Conservation (phyloP, 495 filamentous ascomycete species). For the Neurospora discreta region DNA sequence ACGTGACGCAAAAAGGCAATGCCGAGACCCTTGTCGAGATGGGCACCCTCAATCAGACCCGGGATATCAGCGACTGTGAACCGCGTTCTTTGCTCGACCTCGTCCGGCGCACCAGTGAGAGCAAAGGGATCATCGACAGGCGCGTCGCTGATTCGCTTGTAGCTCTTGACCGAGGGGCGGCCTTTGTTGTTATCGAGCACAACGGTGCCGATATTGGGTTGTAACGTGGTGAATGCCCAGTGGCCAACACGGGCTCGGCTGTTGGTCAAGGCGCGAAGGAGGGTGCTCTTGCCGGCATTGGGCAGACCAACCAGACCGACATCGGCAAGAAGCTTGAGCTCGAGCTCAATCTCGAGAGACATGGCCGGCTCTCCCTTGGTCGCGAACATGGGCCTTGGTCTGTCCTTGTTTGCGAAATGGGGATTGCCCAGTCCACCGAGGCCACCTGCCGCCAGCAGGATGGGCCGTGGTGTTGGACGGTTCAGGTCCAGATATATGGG, state of each 20-base stretch:
- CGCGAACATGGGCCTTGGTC: conserved; percentile 69
- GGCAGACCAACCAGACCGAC: conserved; percentile 89
- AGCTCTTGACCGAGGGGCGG: conserved; percentile 32
- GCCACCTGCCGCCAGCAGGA: conserved; percentile 83
- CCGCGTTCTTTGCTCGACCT: conserved; percentile 46
- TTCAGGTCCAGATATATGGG: conserved; percentile 78
- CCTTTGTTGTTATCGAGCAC: conserved; percentile 76
- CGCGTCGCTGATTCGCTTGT: conserved; percentile 5
- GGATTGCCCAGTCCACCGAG: conserved; percentile 88
- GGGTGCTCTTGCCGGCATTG: conserved; percentile 91
- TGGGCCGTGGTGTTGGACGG: conserved; percentile 64
- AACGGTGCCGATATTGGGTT: conserved; percentile 90
- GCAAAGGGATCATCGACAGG: conserved; percentile 28
- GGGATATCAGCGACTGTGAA: conserved; percentile 97
- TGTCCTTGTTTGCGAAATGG: conserved; percentile 66
- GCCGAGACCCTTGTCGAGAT: conserved; percentile 84
- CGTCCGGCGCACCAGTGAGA: conserved; percentile 14
- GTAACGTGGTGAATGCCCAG: conserved; percentile 94
- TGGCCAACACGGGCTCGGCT: conserved; percentile 80
- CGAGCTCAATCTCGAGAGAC: conserved; percentile 70
- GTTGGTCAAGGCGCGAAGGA: conserved; percentile 75
- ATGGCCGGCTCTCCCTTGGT: conserved; percentile 74
- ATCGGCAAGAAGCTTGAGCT: conserved; percentile 90
- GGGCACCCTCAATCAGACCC: conserved; percentile 79
- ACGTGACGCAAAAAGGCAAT: conserved; percentile 89